Evolutionary conservation across 2,329 filamentous ascomycete species (phyloP).

Genomic region (Chaetoscypha palmicola): DNA sequence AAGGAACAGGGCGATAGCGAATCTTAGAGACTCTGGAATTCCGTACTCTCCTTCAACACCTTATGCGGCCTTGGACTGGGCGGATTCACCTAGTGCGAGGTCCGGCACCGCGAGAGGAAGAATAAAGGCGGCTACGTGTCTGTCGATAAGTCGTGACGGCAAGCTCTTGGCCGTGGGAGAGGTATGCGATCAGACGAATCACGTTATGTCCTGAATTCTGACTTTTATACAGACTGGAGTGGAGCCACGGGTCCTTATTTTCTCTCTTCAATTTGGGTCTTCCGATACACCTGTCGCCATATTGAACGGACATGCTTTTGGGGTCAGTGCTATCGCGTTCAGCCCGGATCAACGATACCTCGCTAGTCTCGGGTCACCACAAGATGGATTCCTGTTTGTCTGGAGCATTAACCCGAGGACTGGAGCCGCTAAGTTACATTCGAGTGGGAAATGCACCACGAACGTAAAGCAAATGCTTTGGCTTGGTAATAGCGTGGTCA

Average conservation of each 20-base stretch:
- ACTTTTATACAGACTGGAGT: constrained; percentile 64
- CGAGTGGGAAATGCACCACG: constrained; percentile 88
- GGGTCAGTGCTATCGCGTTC: constrained; percentile 83
- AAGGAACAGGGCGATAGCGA: constrained; percentile 47
- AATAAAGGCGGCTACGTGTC: constrained; percentile 88
- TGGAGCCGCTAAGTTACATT: constrained; percentile 71
- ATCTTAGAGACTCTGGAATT: constrained; percentile 39
- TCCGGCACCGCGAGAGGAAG: constrained; percentile 85
- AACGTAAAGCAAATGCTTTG: constrained; percentile 81
- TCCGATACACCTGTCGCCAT: constrained; percentile 78
- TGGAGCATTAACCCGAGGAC: constrained; percentile 82
- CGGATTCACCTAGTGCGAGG: constrained; percentile 59
- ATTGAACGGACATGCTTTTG: constrained; percentile 83
- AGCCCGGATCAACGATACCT: constrained; percentile 80
- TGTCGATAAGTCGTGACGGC: constrained; percentile 81
- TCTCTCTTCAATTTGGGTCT: constrained; percentile 72
- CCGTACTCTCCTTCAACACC: constrained; percentile 31
- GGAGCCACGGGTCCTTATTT: constrained; percentile 83
- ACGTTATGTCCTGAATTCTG: constrained; percentile 19
- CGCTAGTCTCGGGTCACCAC: constrained; percentile 79
- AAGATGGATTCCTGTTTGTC: constrained; percentile 89
- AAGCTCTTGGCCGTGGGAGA: constrained; percentile 87
- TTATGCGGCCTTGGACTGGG: constrained; percentile 40
- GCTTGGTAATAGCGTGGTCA: constrained; percentile 78
- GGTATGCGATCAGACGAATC: constrained; percentile 35